Percentiles rank a stretch among this genome's conserved stretches.
phyloP scores from a whole-genome alignment of 495 filamentous ascomycete species.

The Penicillium bovifimosum region DNA sequence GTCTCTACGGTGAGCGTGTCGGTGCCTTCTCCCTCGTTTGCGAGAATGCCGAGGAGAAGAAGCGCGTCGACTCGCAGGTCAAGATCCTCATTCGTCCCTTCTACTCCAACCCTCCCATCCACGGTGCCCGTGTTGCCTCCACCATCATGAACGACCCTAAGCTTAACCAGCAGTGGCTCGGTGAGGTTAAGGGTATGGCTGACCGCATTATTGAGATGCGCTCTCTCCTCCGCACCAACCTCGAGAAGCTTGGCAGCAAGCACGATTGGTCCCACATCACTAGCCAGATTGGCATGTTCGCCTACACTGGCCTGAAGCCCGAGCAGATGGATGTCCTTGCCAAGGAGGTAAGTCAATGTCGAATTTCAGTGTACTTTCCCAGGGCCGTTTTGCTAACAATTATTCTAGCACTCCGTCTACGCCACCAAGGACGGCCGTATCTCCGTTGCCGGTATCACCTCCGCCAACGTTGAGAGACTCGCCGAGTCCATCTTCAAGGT shows the following conservation, averaged over 20 bases:
- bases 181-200: conserved; percentile 97
- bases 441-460: conserved; percentile 93
- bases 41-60: conserved; percentile 81
- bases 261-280: conserved; percentile 99
- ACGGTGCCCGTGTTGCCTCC: conserved; percentile 90
- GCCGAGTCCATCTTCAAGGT: conserved; percentile 95
- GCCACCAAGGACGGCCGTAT: conserved; percentile 97
- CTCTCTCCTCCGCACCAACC: conserved; percentile 81
- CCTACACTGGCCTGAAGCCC: conserved; percentile 88
- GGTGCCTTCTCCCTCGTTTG: conserved; percentile 93
- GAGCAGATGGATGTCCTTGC: conserved; percentile 90
- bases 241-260: conserved; percentile 89
- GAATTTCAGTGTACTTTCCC: background rate
- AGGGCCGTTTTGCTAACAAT: conserved; percentile 21
- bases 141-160: conserved; percentile 84
- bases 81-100: conserved; percentile 96
- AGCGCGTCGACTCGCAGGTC: conserved; percentile 92
- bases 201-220: conserved; percentile 99
- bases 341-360: conserved; percentile 61
- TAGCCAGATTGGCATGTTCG: conserved; percentile 98
- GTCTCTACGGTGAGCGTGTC: conserved; percentile 97
- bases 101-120: conserved; percentile 96
- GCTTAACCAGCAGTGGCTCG: conserved; percentile 90
- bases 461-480: conserved; percentile 84
- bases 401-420: conserved; percentile 77